These are phyloP conservation scores for Heterobasidion occidentale DNA, from an alignment of 1,284 basidiomycete genomes.

Conservation along the genomic window DNA sequence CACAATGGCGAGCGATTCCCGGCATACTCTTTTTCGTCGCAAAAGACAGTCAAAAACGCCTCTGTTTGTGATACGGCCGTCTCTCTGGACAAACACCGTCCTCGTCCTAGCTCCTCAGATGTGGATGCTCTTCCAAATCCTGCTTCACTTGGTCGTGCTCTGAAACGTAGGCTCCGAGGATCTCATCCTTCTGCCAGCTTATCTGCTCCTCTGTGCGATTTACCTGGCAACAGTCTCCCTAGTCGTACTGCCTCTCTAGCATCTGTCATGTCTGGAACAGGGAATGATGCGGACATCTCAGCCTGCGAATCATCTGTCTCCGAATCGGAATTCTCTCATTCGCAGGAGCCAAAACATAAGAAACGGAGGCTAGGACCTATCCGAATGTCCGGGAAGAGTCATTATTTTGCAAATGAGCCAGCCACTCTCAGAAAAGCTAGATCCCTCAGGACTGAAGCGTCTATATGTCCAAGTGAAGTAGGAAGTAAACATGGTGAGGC, in stretches of 20 bases:
- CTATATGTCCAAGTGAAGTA: not conserved
- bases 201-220: not conserved
- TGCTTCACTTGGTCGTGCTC: not conserved
- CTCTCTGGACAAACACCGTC: too few relatives aligned
- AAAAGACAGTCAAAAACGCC: too few relatives aligned
- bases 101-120: not conserved
- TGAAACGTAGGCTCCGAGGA: not conserved
- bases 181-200: not conserved
- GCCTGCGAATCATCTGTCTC: not conserved
- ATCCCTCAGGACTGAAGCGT: slow-evolving; percentile 1
- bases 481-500: too few relatives aligned
- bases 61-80: too few relatives aligned
- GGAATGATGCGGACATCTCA: not conserved
- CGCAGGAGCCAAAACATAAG: not conserved
- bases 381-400: not conserved
- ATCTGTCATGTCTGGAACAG: not conserved
- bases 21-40: too few relatives aligned
- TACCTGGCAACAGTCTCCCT: not conserved
- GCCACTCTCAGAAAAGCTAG: not conserved
- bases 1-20: too few relatives aligned
- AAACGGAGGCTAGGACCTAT: not conserved
- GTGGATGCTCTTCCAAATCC: not conserved
- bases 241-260: too few relatives aligned
- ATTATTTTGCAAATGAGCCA: not conserved
- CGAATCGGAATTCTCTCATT: not conserved